Conservation (phyloP, 1,284 basidiomycete genomes). For the Trichosporon coremiiforme region DNA sequence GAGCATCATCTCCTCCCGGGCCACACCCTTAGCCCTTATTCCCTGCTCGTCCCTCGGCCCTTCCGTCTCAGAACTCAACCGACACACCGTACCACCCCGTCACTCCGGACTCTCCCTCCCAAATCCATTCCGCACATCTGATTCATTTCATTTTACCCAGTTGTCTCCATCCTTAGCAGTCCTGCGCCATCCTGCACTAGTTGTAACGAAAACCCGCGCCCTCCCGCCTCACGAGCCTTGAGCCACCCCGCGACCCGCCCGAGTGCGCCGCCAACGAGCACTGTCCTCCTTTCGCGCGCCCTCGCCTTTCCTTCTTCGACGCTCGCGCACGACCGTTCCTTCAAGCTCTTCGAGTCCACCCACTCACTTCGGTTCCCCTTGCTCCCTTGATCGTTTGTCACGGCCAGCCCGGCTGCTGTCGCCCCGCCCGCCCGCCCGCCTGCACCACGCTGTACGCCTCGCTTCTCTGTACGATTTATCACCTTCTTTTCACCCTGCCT, state of each 20-base stretch:
- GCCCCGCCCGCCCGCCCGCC: too few species aligned
- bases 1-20: background rate
- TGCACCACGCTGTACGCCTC: background rate
- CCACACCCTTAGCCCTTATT: background rate
- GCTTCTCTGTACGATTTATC: slow-evolving; percentile 1
- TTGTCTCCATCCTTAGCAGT: background rate
- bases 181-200: background rate
- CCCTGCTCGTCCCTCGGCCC: slow-evolving; percentile 4
- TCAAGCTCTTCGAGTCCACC: background rate
- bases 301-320: background rate
- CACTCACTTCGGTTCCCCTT: slow-evolving; percentile 3
- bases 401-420: background rate
- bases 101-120: background rate
- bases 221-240: background rate
- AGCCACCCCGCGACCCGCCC: background rate
- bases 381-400: slow-evolving; percentile 7
- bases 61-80: slow-evolving; percentile 8
- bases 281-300: background rate
- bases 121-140: background rate
- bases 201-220: background rate
- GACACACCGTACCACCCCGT: background rate
- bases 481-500: slow-evolving; percentile 13
- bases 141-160: slow-evolving; percentile 1
- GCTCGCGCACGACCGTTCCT: background rate
- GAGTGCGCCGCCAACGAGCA: slow-evolving; percentile 1